Evolutionary conservation across 495 filamentous ascomycete genomes (phyloP).

Genomic region (Neurospora terricola): DNA sequence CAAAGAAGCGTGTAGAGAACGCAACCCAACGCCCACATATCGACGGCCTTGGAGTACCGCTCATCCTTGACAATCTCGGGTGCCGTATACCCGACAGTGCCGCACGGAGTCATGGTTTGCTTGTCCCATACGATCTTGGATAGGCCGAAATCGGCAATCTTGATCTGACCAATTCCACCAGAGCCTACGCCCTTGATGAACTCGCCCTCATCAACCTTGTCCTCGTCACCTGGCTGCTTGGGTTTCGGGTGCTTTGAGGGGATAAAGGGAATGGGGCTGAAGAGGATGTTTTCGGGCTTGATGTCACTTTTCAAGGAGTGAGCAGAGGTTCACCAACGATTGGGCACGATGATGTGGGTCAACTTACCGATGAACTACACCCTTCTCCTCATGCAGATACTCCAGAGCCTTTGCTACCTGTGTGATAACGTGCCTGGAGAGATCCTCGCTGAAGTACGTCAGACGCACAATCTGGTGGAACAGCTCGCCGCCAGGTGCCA

Average conservation of each 20-base stretch:
- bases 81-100: conserved; percentile 97
- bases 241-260: conserved; percentile 74
- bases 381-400: conserved; percentile 89
- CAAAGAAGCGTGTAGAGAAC: conserved; percentile 95
- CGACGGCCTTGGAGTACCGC: conserved; percentile 94
- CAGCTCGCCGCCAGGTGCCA: conserved; percentile 89
- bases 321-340: background rate
- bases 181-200: conserved; percentile 73
- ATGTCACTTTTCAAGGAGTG: conserved; percentile 60
- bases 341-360: background rate
- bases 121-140: conserved; percentile 98
- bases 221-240: conserved; percentile 76
- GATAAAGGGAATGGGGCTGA: conserved; percentile 73
- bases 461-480: conserved; percentile 98
- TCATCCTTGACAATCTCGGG: conserved; percentile 99
- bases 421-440: conserved; percentile 85
- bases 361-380: conserved; percentile 89
- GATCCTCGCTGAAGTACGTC: conserved; percentile 95
- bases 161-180: conserved; percentile 92
- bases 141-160: conserved; percentile 95
- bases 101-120: conserved; percentile 98
- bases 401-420: conserved; percentile 91
- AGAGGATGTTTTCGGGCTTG: conserved; percentile 95
- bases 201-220: conserved; percentile 95
- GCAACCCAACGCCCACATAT: conserved; percentile 98